Conservation (phyloP, 164 flowering plant genomes). For the Vitis cinerea region DNA sequence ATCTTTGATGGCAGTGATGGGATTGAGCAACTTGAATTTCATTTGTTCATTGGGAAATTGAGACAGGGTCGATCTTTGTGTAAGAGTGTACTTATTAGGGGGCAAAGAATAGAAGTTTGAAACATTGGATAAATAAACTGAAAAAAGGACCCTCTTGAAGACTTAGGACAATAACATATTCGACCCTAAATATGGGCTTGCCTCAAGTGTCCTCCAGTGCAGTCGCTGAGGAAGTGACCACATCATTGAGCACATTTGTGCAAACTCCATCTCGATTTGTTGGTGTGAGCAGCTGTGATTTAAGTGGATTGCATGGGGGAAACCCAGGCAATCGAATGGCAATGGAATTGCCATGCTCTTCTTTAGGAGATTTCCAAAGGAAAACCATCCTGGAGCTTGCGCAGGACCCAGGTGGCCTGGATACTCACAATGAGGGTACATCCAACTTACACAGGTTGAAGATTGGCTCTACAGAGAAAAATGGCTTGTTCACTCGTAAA, state of each 20-base stretch:
- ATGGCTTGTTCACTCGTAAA: conserved; percentile 33
- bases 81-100: background rate
- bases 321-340: conserved; percentile 15
- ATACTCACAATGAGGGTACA: conserved; percentile 28
- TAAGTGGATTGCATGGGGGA: conserved; percentile 40
- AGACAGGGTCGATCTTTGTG: background rate
- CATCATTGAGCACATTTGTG: conserved; percentile 36
- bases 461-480: conserved; percentile 26
- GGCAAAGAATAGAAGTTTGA: background rate
- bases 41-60: background rate
- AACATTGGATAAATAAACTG: background rate
- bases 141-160: conserved; percentile 3
- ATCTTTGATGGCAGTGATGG: background rate
- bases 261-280: conserved; percentile 29
- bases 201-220: conserved; percentile 57
- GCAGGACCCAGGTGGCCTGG: conserved; percentile 22
- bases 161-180: background rate
- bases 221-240: conserved; percentile 42
- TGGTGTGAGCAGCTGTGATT: conserved; percentile 38
- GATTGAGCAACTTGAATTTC: background rate
- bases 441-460: conserved; percentile 28
- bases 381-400: conserved; percentile 34
- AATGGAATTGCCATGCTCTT: conserved; percentile 34
- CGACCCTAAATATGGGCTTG: conserved; percentile 57
- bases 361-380: conserved; percentile 38